Conservation (phyloP, 2,329 filamentous ascomycete species). For the Aspergillus candidus region DNA sequence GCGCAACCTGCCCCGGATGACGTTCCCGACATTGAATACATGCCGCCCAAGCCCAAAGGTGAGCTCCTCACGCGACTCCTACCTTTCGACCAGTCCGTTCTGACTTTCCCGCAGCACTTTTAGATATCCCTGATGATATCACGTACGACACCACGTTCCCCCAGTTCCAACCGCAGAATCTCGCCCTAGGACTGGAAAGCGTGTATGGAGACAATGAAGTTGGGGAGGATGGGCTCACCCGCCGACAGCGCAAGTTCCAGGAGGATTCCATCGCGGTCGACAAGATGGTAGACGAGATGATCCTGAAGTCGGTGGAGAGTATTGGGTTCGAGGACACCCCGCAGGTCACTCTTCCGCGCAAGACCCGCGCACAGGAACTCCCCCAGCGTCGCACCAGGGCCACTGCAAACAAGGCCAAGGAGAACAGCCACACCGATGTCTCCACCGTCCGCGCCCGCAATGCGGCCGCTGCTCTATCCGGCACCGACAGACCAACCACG, state of each 20-base stretch:
- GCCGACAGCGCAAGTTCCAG: conserved; percentile 64
- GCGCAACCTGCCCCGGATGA: conserved; percentile 44
- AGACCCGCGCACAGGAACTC: conserved; percentile 31
- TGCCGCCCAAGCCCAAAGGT: conserved; percentile 64
- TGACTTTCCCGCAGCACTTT: conserved; percentile 37
- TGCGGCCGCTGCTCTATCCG: conserved; percentile 36
- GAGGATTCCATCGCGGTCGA: conserved; percentile 58
- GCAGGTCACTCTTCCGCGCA: conserved; percentile 40
- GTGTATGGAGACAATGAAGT: conserved; percentile 45
- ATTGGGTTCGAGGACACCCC: conserved; percentile 57
- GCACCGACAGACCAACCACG: conserved; percentile 25
- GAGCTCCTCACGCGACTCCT: conserved; percentile 16
- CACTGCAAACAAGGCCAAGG: conserved; percentile 18
- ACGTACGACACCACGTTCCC: conserved; percentile 46
- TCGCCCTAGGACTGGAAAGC: conserved; percentile 47
- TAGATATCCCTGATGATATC: conserved; percentile 42
- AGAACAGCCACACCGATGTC: conserved; percentile 21
- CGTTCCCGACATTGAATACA: conserved; percentile 80
- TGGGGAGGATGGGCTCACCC: conserved; percentile 54
- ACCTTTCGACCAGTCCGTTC: not conserved
- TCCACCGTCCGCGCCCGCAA: conserved; percentile 37
- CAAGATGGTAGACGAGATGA: conserved; percentile 59
- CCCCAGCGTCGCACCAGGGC: conserved; percentile 23
- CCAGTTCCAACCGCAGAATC: conserved; percentile 49
- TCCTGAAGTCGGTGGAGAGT: conserved; percentile 60